Evolutionary conservation across 805 yeast genomes (phyloP).

Genomic region (Candida nanaspora): DNA sequence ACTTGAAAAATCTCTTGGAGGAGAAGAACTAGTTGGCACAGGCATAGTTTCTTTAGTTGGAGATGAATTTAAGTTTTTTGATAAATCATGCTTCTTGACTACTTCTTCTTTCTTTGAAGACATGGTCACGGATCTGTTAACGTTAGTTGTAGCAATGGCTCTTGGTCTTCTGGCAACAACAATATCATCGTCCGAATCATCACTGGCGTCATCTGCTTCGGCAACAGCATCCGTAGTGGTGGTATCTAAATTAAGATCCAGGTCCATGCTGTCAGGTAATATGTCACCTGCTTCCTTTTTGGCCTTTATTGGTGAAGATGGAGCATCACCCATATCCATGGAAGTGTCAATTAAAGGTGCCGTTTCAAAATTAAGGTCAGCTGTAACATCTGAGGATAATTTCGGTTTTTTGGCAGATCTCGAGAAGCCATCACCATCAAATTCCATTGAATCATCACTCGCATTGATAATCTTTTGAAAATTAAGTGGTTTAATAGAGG

Average conservation of each 20-base stretch:
- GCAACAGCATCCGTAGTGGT: slow-evolving; percentile 23
- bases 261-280: slow-evolving; percentile 2
- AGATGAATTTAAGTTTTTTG: slow-evolving; percentile 15
- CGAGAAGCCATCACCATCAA: slow-evolving; percentile 6
- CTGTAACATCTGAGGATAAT: slow-evolving; percentile 17
- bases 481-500: slow-evolving; percentile 14
- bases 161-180: slow-evolving; percentile 48
- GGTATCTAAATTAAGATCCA: slow-evolving; percentile 34
- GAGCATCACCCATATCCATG: slow-evolving; percentile 13
- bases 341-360: slow-evolving; percentile 6
- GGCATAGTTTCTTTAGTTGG: slow-evolving; percentile 10
- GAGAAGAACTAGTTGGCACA: slow-evolving; percentile 13
- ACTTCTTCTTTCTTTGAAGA: slow-evolving; percentile 19
- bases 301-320: slow-evolving; percentile 24
- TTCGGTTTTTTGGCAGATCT: slow-evolving; percentile 14
- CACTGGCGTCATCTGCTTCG: slow-evolving; percentile 12
- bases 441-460: slow-evolving; percentile 12
- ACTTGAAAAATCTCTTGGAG: slow-evolving; percentile 13
- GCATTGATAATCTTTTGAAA: slow-evolving; percentile 13
- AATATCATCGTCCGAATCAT: slow-evolving; percentile 45
- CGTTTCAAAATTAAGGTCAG: slow-evolving; percentile 14
- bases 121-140: slow-evolving; percentile 35
- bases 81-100: neutral
- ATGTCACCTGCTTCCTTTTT: neutral
- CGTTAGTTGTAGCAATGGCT: slow-evolving; percentile 34